Evolutionary conservation across 805 yeast genomes (phyloP).

Genomic region (Spathaspora arborariae): DNA sequence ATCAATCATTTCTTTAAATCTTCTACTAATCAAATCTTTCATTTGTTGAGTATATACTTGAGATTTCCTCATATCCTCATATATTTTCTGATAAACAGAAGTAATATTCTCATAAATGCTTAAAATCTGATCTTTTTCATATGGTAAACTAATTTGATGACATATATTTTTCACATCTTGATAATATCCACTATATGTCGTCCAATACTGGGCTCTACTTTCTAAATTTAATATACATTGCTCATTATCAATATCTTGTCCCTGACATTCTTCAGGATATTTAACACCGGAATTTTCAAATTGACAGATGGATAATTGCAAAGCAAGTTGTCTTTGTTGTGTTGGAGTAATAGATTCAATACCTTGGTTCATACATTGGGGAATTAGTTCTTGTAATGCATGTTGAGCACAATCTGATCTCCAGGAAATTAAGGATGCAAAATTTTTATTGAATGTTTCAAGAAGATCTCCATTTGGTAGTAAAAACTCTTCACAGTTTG

Average conservation of each 20-base stretch:
- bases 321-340: constrained; percentile 38
- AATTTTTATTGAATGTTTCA: neutral
- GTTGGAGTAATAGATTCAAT: constrained; percentile 32
- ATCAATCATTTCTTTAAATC: constrained; percentile 12
- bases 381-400: constrained; percentile 38
- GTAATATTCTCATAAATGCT: constrained; percentile 47
- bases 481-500: neutral
- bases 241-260: constrained; percentile 14
- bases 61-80: constrained; percentile 8
- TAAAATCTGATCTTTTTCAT: constrained; percentile 48
- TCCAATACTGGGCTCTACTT: constrained; percentile 61
- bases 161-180: constrained; percentile 52
- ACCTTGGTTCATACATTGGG: constrained; percentile 38
- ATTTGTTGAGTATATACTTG: constrained; percentile 7
- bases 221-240: constrained; percentile 42
- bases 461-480: neutral
- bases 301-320: constrained; percentile 51
- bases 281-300: constrained; percentile 44
- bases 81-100: constrained; percentile 10
- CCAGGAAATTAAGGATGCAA: constrained; percentile 3
- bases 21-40: constrained; percentile 7
- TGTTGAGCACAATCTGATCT: constrained; percentile 13
- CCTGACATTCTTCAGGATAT: constrained; percentile 26
- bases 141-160: constrained; percentile 47
- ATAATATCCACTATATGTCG: constrained; percentile 65